phyloP scores from a whole-genome alignment of 2,329 filamentous ascomycete species.

The Coniochaeta sp. region DNA sequence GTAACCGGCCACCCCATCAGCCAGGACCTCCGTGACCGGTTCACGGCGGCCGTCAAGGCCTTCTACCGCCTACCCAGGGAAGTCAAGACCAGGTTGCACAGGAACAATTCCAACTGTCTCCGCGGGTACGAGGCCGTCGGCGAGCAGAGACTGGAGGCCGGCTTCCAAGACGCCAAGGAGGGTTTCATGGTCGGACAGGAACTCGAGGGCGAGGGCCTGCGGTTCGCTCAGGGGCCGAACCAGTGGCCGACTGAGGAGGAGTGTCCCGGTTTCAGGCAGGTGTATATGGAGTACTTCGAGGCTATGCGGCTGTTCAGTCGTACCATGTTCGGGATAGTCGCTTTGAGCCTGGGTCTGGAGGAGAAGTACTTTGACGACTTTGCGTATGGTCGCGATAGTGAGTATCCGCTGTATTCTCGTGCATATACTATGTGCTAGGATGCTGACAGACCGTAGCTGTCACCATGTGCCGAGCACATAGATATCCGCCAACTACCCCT shows the following conservation, averaged over 20 bases:
- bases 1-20: conserved; percentile 25
- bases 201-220: conserved; percentile 7
- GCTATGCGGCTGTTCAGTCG: conserved; percentile 13
- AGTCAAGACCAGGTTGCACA: conserved; percentile 17
- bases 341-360: conserved; percentile 15
- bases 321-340: conserved; percentile 17
- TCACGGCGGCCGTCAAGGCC: conserved; percentile 17
- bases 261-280: conserved; percentile 16
- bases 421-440: too few species aligned
- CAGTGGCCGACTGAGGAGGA: conserved; percentile 21
- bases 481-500: conserved; percentile 12
- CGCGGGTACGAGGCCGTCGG: conserved; percentile 20
- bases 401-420: conserved; percentile 5
- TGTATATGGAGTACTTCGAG: conserved; percentile 19
- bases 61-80: conserved; percentile 24
- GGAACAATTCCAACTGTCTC: conserved; percentile 13
- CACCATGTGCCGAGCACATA: conserved; percentile 16
- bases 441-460: conserved; percentile 10
- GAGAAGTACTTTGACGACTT: conserved; percentile 16
- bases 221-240: conserved; percentile 19
- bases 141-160: conserved; percentile 16
- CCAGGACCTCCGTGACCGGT: conserved; percentile 15
- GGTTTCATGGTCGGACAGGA: conserved; percentile 25
- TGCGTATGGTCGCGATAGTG: conserved; percentile 14
- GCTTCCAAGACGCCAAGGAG: conserved; percentile 22